These are phyloP conservation scores for Boletus mariae DNA, from an alignment of 1,284 basidiomycete species.

Conservation along the genomic window DNA sequence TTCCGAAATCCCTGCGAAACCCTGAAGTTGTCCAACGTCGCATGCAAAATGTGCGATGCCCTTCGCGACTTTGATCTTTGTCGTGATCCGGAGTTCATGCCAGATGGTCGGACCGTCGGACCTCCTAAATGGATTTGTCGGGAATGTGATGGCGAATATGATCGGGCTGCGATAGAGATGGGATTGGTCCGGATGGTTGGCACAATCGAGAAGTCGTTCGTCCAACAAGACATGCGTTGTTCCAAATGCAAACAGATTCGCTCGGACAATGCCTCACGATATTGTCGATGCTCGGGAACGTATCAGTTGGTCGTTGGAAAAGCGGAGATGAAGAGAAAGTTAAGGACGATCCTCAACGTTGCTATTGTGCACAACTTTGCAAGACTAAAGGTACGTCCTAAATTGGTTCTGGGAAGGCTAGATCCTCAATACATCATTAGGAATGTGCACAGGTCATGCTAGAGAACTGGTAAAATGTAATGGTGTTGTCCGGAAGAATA, in stretches of 20 bases:
- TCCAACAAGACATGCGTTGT: constrained; percentile 89
- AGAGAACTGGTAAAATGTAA: constrained; percentile 39
- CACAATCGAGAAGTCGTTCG: constrained; percentile 69
- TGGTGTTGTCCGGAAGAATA: background rate
- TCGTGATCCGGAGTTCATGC: constrained; percentile 84
- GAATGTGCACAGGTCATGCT: constrained; percentile 53
- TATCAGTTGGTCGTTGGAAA: constrained; percentile 73
- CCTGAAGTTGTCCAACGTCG: constrained; percentile 82
- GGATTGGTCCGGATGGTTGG: constrained; percentile 78
- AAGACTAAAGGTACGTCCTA: constrained; percentile 56
- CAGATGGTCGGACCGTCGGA: constrained; percentile 45
- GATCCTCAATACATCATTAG: constrained; percentile 32
- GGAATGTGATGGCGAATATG: constrained; percentile 84
- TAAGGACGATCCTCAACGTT: constrained; percentile 80
- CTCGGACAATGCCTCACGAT: constrained; percentile 80
- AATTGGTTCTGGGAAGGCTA: background rate
- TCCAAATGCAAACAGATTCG: constrained; percentile 86
- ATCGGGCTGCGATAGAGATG: constrained; percentile 82
- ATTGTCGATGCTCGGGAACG: constrained; percentile 86
- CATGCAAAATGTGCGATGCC: constrained; percentile 87
- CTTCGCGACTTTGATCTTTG: constrained; percentile 94
- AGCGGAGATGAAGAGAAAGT: constrained; percentile 62
- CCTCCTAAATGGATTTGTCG: constrained; percentile 61
- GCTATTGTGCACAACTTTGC: constrained; percentile 67
- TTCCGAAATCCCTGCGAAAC: constrained; percentile 95